These are phyloP conservation scores for Nakazawaea siamensis DNA, from an alignment of 805 yeast genomes.

Conservation along the genomic window DNA sequence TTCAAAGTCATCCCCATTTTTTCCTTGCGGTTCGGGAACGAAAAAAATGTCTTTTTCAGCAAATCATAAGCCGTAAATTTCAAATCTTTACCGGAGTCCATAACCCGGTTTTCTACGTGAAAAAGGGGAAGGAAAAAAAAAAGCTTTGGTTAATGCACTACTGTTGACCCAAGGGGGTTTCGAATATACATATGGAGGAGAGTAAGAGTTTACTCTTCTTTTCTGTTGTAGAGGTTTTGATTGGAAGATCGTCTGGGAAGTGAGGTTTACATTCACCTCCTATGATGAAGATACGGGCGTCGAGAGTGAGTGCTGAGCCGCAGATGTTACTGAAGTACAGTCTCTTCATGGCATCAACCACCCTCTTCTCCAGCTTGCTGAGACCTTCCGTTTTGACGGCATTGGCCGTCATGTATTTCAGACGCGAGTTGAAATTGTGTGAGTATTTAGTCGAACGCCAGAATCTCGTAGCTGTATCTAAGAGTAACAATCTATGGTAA, in stretches of 20 bases:
- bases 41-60: no score
- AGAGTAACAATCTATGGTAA: constrained; percentile 7
- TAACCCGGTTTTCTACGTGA: no score
- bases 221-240: neutral
- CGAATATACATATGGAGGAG: constrained; percentile 7
- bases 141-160: no score
- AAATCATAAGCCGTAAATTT: no score
- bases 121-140: no score
- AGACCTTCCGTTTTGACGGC: neutral
- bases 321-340: constrained; percentile 11
- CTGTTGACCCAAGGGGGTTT: no score
- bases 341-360: constrained; percentile 1
- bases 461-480: constrained; percentile 7
- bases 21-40: no score
- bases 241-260: constrained; percentile 3
- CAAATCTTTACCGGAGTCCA: no score
- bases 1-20: no score
- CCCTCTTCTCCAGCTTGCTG: neutral
- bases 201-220: constrained; percentile 1
- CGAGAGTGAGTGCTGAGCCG: constrained; percentile 4
- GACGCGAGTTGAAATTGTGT: constrained; percentile 7
- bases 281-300: constrained; percentile 5
- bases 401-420: constrained; percentile 1
- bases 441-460: constrained; percentile 7
- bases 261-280: constrained; percentile 10